Base-by-base conservation (phyloP, 805 yeast genomes). In the Yarrowia yakushimensis region DNA sequence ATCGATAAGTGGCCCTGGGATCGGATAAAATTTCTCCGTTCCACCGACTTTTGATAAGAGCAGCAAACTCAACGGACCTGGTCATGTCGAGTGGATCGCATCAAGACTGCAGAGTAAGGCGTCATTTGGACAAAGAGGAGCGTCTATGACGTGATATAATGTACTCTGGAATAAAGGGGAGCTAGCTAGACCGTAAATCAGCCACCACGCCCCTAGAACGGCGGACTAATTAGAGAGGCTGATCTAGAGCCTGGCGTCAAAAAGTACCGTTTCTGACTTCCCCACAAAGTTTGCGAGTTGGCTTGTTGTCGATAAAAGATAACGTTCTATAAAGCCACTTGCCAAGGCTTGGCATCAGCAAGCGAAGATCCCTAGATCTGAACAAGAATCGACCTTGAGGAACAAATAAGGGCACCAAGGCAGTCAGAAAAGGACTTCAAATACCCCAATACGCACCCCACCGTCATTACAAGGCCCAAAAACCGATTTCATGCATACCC, bases 331-430 rank as follows among this genome's bases (percentile, higher is more conserved):
- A 37, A 37, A 37, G 42, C 20, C n/a, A 3, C 17, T 39, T 30
- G 45, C 45, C 45, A 41, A 41, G 45, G 30, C 45, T 41, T 41
- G 45, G 45, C 45, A 41, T n/a, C n/a, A n/a, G n/a, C n/a, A n/a
- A n/a, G n/a, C n/a, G n/a, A n/a, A n/a, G n/a, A n/a, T n/a, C n/a
- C n/a, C n/a, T n/a, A n/a, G n/a, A n/a, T n/a, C n/a, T n/a, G n/a
- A 1, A 9, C 13, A 15, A 13, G 45, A 41, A 25, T 41, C 45
- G 45, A 41, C 45, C 23, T 41, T 15, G n/a, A n/a, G n/a, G n/a
- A n/a, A n/a, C n/a, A n/a, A n/a, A n/a, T n/a, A n/a, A n/a, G n/a
- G n/a, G n/a, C n/a, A n/a, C n/a, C n/a, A n/a, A n/a, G n/a, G n/a
- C n/a, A n/a, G n/a, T n/a, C n/a, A n/a, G n/a, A n/a, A n/a, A n/a